phyloP scores from a whole-genome alignment of 768 basidiomycete species.

The Amanita exitialis region DNA sequence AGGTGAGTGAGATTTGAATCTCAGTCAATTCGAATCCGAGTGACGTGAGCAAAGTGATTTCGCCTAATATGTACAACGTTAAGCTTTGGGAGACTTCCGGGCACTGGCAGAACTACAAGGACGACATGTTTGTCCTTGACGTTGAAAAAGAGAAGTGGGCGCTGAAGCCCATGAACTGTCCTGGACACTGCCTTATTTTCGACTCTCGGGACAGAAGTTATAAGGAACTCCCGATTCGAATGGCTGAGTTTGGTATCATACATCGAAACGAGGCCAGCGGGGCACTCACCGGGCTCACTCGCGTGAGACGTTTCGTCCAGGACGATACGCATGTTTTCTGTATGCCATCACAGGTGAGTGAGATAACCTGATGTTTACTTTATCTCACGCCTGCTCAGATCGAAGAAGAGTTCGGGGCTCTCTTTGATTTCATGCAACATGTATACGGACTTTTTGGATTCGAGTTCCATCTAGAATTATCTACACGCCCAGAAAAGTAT shows the following conservation, averaged over 20 bases:
- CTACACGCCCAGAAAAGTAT: slow-evolving; percentile 92
- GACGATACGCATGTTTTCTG: slow-evolving; percentile 99
- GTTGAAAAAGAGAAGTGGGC: slow-evolving; percentile 95
- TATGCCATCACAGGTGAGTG: slow-evolving; percentile 74
- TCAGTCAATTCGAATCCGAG: neutral
- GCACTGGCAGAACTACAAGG: slow-evolving; percentile 96
- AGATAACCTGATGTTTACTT: neutral
- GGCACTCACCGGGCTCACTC: slow-evolving; percentile 84
- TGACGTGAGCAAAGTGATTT: slow-evolving; percentile 55
- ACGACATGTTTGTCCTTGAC: slow-evolving; percentile 94
- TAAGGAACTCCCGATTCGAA: slow-evolving; percentile 90
- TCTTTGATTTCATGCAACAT: slow-evolving; percentile 94
- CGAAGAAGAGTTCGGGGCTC: slow-evolving; percentile 70
- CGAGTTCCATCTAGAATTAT: slow-evolving; percentile 87
- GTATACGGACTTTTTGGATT: slow-evolving; percentile 94
- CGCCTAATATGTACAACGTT: slow-evolving; percentile 94
- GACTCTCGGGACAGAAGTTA: slow-evolving; percentile 90
- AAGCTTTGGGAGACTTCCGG: slow-evolving; percentile 98
- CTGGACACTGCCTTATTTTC: slow-evolving; percentile 93
- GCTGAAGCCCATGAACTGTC: slow-evolving; percentile 99
- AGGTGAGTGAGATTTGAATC: slow-evolving; percentile 32
- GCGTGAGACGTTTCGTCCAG: slow-evolving; percentile 92
- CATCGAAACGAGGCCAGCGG: slow-evolving; percentile 97
- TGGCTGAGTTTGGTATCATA: slow-evolving; percentile 97
- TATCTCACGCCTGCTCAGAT: slow-evolving; percentile 36